Base-by-base conservation (phyloP, 208 protist species). In the Crithidia fasciculata region DNA sequence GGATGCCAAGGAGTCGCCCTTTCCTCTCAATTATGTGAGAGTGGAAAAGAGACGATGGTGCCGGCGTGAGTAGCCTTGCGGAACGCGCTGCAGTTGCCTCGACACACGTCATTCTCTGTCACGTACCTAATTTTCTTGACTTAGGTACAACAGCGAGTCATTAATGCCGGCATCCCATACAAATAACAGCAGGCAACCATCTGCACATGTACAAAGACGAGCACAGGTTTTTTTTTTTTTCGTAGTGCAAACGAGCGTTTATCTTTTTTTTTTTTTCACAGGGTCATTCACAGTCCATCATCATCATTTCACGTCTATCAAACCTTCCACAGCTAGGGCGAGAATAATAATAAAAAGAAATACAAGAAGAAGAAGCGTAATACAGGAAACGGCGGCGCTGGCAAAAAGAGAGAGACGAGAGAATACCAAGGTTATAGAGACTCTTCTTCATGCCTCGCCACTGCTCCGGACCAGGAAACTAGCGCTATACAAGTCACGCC, bases 341-440 rank as follows among this genome's bases (percentile, higher is more conserved):
- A 78, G 18, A 9, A 58, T 66, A 12, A 52, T 58, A 16, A 78
- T 12, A 9, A 58, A 70, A 12, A 52, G 61, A 16, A 74, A 72
- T 40, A 62, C 16, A 60, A 74, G 18, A 55, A 15, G 58, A 39
- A 64, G 37, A 47, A 56, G 50, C 2, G 10, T 49, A 9, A 57
- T 40, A 62, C 16, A 60, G 71, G 18, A 55, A 15, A 56, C 39
- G 58, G 37, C 36, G 45, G 50, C 2, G 10, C 54, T 6, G 45
- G 45, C 7, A 49, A 49, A 49, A 49, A 49, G 12, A 49, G 12
- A 49, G 12, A 49, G 9, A 49, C 12, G 12, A 49, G 7, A 49
- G 45, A 49, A 49, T 8, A 49, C 7, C 7, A 49, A 49, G 12
- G 45, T 8, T 49, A 49, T 49, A 49, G 45, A 49, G 45, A 15